Conservation (phyloP, 2,329 filamentous ascomycete genomes). For the Ceratocystis harringtonii region DNA sequence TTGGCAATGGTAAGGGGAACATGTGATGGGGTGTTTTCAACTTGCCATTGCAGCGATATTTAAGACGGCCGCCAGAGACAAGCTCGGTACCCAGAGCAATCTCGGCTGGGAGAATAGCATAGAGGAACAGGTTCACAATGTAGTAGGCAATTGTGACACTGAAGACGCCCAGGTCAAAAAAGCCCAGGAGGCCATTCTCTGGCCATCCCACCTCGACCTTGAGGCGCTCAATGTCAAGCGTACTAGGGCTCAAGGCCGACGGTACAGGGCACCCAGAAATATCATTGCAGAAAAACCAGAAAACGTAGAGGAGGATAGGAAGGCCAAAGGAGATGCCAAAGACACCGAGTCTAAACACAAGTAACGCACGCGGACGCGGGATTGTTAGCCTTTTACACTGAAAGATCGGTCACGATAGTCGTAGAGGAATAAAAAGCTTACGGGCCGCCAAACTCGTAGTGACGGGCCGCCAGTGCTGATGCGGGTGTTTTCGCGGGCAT, state of each 20-base stretch:
- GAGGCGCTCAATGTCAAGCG: constrained; percentile 53
- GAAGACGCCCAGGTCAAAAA: constrained; percentile 55
- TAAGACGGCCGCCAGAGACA: constrained; percentile 54
- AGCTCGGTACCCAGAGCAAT: constrained; percentile 57
- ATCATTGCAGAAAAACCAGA: constrained; percentile 83
- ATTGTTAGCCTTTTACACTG: neutral
- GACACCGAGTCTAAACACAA: constrained; percentile 49
- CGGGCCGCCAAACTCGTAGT: constrained; percentile 40
- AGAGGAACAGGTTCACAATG: constrained; percentile 55
- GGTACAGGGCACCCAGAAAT: constrained; percentile 80
- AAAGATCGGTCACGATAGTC: neutral
- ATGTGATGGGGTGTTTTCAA: neutral
- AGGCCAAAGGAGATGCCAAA: constrained; percentile 65
- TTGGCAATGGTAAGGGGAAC: neutral
- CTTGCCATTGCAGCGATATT: constrained; percentile 68
- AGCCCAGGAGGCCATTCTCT: constrained; percentile 48
- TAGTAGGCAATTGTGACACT: constrained; percentile 67
- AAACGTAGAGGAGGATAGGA: constrained; percentile 61
- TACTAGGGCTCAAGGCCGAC: constrained; percentile 57
- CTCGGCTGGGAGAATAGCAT: constrained; percentile 60
- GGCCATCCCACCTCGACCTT: constrained; percentile 77
- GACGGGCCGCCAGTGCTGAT: constrained; percentile 25
- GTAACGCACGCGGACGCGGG: neutral
- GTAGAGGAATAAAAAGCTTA: constrained; percentile 23
- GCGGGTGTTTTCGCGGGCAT: constrained; percentile 19